Evolutionary conservation across 2,329 filamentous ascomycete species (phyloP), one percentile per base, ranked within the genome.

Genomic region (Lasiodiplodia sp.): DNA sequence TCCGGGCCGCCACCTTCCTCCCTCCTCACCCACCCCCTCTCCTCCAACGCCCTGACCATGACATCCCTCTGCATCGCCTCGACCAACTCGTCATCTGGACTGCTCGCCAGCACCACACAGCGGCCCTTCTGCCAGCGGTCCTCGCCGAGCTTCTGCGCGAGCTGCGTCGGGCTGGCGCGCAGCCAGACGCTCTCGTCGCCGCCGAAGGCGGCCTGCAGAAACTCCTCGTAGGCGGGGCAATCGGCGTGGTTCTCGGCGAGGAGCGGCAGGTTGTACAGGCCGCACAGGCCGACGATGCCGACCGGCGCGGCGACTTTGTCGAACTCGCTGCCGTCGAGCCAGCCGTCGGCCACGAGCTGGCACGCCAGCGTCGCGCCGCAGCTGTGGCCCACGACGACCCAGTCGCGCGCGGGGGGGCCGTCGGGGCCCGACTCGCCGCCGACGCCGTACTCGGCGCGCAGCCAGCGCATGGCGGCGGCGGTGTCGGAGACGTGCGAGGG

Each of bases 251-350:
- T 80, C 10, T 73, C 69, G 1, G 86, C 76, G 23, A 92, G 78
- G 0, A 83, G 83, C 8, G 82, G 82, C 11, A 93, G 77, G 73
- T 91, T 87, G 77, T 92, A 92, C 25, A 93, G 87, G 0, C 91
- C 91, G 67, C 87, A 86, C 23, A 91, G 78, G 40, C 88, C 86
- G 4, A 92, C 75, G n/a, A 92, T 78, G 4, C 84, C 86, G 2
- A 79, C 74, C 0, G 88, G 88, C 6, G 72, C 72, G 11, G 25
- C 16, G 70, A 72, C 25, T 18, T 37, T 25, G n/a, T 14, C 64
- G 31, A 7, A 38, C 38, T 57, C 53, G 18, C 16, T 44, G 21
- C 23, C 56, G 11, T 34, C 34, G 72, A 84, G 86, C 86, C 38
- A 87, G 77, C 14, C 52, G 47, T 68, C 47, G 23, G 44, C 44